Conservation (phyloP, 345 rosid species). For the Dimocarpus longan region DNA sequence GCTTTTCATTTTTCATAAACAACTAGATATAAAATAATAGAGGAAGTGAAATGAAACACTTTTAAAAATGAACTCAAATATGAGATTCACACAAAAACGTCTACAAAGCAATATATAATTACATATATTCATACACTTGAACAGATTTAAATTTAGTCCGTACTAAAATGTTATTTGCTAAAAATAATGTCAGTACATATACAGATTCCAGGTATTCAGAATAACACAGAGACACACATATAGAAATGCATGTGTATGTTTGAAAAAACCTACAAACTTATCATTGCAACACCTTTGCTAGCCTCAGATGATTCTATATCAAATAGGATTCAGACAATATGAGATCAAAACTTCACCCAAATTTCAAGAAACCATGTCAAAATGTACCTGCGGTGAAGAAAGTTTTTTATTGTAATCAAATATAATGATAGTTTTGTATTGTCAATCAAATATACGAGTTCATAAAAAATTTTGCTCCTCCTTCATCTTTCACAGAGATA, state of each 20-base stretch:
- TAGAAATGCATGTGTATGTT: not conserved
- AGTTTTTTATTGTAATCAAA: not conserved
- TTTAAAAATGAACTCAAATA: not conserved
- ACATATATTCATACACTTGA: not conserved
- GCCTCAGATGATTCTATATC: slow-evolving; percentile 1
- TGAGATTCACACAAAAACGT: not conserved
- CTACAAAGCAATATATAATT: not conserved
- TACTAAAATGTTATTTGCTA: too few species aligned
- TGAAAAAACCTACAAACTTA: not conserved
- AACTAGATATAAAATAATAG: not conserved
- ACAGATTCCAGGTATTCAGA: not conserved
- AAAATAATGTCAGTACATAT: not conserved
- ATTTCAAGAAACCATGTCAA: not conserved
- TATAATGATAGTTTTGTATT: not conserved
- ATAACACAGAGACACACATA: not conserved
- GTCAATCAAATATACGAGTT: not conserved
- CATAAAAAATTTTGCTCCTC: not conserved
- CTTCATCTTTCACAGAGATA: not conserved
- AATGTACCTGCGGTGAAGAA: not conserved
- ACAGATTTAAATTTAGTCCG: not conserved
- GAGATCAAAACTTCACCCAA: not conserved
- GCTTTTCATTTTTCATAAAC: not conserved
- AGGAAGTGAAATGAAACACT: not conserved
- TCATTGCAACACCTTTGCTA: not conserved
- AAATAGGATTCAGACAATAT: not conserved